A percentile compares a stretch with the other conserved stretches of the same genome.
phyloP scores from a whole-genome alignment of 2,329 filamentous ascomycete species.

The Geosmithia putterillii region DNA sequence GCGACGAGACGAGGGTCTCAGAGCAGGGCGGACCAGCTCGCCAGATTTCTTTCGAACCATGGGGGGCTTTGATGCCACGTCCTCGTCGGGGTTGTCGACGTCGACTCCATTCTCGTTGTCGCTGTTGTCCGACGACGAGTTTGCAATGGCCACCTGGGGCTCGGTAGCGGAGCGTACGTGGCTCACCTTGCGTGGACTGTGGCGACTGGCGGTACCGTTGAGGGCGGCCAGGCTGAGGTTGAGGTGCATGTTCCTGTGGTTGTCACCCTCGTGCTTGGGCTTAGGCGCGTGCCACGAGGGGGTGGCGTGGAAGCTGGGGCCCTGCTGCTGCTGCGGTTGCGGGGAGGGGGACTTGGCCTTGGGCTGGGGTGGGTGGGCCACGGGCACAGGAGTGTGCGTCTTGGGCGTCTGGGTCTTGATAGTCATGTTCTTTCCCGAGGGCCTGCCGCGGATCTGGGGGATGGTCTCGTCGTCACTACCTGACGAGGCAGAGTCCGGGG shows the following conservation, averaged over 20 bases:
- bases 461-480: conserved; percentile 74
- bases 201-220: conserved; percentile 23
- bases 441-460: conserved; percentile 30
- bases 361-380: conserved; percentile 50
- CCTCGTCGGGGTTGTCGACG: conserved; percentile 46
- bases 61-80: conserved; percentile 57
- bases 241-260: conserved; percentile 21
- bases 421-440: conserved; percentile 45
- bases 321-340: conserved; percentile 7
- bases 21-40: conserved; percentile 84
- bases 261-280: neutral
- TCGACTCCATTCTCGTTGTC: conserved; percentile 36
- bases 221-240: conserved; percentile 35
- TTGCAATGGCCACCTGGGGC: conserved; percentile 30
- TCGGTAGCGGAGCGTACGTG: conserved; percentile 47
- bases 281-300: neutral
- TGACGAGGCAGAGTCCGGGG: conserved; percentile 71
- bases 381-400: too few relatives aligned
- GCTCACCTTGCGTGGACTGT: conserved; percentile 21
- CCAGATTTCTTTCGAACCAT: conserved; percentile 98
- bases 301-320: neutral
- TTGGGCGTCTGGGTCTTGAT: too few relatives aligned
- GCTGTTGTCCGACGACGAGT: conserved; percentile 26
- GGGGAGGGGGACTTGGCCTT: neutral
- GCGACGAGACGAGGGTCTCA: conserved; percentile 66